phyloP scores from a whole-genome alignment of 169 alveolate species.

The Eimeria falciformis region DNA sequence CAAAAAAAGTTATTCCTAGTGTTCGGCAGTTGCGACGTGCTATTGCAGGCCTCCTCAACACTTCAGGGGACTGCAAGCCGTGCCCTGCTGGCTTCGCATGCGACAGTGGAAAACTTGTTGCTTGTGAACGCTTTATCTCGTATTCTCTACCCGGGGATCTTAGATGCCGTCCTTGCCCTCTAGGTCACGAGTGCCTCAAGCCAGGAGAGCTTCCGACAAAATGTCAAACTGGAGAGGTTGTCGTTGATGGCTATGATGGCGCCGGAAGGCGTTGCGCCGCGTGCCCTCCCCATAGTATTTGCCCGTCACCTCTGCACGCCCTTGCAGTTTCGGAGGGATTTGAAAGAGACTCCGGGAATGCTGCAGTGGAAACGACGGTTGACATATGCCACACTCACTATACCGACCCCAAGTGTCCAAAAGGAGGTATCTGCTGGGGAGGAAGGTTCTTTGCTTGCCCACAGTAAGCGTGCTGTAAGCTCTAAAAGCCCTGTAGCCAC shows the following conservation, averaged over 20 bases:
- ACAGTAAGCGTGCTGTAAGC: neutral
- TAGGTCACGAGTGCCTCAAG: slow-evolving; percentile 18
- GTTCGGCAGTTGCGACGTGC: too few relatives aligned
- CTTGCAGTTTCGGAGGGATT: slow-evolving; percentile 28
- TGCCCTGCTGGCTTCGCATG: slow-evolving; percentile 37
- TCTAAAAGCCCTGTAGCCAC: neutral
- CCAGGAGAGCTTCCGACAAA: slow-evolving; percentile 21
- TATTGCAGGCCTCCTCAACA: neutral
- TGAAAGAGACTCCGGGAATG: slow-evolving; percentile 9
- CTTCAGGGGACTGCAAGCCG: neutral
- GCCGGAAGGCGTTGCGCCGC: slow-evolving; percentile 24
- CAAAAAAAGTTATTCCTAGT: too few relatives aligned
- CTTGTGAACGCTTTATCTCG: neutral
- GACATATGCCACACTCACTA: slow-evolving; percentile 24
- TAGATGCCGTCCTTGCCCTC: slow-evolving; percentile 53
- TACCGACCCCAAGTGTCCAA: slow-evolving; percentile 48
- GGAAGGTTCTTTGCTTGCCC: slow-evolving; percentile 45
- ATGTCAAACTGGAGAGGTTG: slow-evolving; percentile 10
- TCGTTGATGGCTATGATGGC: neutral
- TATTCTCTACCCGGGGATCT: slow-evolving; percentile 42
- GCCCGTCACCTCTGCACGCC: slow-evolving; percentile 26
- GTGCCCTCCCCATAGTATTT: slow-evolving; percentile 4
- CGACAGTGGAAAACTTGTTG: neutral
- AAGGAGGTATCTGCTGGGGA: slow-evolving; percentile 52
- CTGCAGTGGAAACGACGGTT: neutral